Conservation (phyloP, 345 rosid species). For the Citrus mangshanensis region DNA sequence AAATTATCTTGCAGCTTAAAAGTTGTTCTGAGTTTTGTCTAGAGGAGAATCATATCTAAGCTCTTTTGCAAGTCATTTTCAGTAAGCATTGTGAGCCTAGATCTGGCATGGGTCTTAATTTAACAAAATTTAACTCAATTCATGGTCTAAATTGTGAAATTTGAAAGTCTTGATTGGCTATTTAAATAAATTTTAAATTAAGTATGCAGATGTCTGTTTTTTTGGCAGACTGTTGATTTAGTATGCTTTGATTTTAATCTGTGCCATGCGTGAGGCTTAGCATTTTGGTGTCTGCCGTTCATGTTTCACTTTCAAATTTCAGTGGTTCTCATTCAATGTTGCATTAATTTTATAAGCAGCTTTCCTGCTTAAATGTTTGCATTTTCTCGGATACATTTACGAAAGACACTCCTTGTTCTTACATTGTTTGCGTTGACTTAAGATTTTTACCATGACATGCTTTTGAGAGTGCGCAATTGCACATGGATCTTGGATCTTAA, state of each 20-base stretch:
- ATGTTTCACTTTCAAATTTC: neutral
- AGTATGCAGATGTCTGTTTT: neutral
- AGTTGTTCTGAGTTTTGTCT: neutral
- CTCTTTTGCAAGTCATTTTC: neutral
- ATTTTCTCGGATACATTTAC: neutral
- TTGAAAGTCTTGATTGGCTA: neutral
- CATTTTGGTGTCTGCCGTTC: neutral
- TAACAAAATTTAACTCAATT: neutral
- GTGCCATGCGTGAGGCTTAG: neutral
- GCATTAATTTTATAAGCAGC: neutral
- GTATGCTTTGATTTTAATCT: neutral
- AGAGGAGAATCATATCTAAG: neutral
- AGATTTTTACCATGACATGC: neutral
- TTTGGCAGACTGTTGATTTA: neutral
- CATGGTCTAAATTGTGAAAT: neutral
- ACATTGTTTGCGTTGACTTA: neutral
- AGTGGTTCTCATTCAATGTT: neutral
- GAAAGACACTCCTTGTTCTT: neutral
- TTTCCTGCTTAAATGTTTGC: neutral
- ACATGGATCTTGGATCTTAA: slow-evolving; percentile 5
- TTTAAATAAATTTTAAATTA: neutral
- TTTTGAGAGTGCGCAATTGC: neutral
- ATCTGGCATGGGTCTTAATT: neutral
- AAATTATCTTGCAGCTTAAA: neutral
- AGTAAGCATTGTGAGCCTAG: neutral